Evolutionary conservation across 2,329 filamentous ascomycete species (phyloP).

Genomic region (Penicillium brasilianum): DNA sequence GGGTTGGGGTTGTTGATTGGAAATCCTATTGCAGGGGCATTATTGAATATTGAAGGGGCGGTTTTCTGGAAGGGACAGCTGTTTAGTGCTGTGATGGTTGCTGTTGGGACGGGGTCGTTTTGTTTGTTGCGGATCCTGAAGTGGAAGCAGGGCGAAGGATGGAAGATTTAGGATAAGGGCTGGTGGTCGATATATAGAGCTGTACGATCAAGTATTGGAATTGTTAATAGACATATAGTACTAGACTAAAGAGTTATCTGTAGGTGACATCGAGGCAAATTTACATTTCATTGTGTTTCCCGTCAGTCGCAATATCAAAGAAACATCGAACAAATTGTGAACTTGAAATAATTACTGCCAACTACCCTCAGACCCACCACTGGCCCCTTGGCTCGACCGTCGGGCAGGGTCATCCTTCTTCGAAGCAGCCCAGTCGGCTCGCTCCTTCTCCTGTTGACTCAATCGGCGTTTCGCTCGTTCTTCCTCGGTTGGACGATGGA

Average conservation of each 20-base stretch:
- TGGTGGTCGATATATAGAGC: neutral
- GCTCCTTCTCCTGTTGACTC: neutral
- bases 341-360: neutral
- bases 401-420: neutral
- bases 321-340: neutral
- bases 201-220: too few relatives aligned
- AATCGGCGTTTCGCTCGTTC: neutral
- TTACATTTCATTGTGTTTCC: neutral
- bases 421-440: neutral
- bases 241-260: neutral
- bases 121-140: conserved; percentile 7
- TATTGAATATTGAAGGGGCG: conserved; percentile 16
- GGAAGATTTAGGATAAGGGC: conserved; percentile 13
- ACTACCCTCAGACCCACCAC: neutral
- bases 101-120: conserved; percentile 7
- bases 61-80: conserved; percentile 21
- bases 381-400: neutral
- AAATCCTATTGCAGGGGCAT: conserved; percentile 27
- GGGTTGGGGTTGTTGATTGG: conserved; percentile 33
- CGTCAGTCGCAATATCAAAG: neutral
- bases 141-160: conserved; percentile 11
- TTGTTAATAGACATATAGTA: neutral
- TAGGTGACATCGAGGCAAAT: neutral
- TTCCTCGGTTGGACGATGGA: neutral
- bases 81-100: conserved; percentile 15